Evolutionary conservation across 371 early-diverging fungal genomes (phyloP).

Genomic region (Blastocladiella emersonii): DNA sequence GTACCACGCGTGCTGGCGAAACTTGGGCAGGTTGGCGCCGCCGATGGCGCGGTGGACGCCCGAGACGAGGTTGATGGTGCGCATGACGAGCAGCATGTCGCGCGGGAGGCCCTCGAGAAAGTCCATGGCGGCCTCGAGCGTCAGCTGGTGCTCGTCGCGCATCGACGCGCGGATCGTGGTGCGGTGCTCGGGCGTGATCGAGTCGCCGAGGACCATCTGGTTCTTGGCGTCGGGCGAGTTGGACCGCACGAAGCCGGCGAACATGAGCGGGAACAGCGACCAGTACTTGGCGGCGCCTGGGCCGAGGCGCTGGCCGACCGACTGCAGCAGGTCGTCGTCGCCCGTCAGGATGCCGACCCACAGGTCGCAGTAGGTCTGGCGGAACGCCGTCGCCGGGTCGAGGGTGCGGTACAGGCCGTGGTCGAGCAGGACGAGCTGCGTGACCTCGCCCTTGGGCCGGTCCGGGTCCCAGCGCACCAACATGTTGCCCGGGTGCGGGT

Average conservation of each 20-base stretch:
- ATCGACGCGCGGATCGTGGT: background rate
- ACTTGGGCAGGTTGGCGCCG: constrained; percentile 14
- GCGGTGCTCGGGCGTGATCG: background rate
- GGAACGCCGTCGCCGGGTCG: constrained; percentile 46
- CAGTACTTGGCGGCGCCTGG: background rate
- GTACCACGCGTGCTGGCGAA: background rate
- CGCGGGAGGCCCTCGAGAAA: constrained; percentile 18
- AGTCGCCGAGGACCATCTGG: background rate
- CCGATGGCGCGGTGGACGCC: constrained; percentile 28
- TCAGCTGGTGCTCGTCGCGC: constrained; percentile 15
- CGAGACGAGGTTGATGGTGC: constrained; percentile 24
- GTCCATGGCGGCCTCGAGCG: constrained; percentile 1
- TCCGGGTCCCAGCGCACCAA: background rate
- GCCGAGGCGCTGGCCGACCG: background rate
- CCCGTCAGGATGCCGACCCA: constrained; percentile 36
- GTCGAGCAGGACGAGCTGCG: constrained; percentile 60
- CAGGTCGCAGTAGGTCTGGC: constrained; percentile 67
- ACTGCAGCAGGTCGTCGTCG: background rate
- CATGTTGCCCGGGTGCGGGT: constrained; percentile 8
- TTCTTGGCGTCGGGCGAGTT: background rate
- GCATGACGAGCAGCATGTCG: constrained; percentile 27
- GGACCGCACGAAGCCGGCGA: background rate
- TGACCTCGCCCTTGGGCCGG: background rate
- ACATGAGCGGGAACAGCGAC: background rate
- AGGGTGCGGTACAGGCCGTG: constrained; percentile 86